Base-by-base conservation (phyloP, 192 early-diverging fungal species). In the Oehlia diaphana region DNA sequence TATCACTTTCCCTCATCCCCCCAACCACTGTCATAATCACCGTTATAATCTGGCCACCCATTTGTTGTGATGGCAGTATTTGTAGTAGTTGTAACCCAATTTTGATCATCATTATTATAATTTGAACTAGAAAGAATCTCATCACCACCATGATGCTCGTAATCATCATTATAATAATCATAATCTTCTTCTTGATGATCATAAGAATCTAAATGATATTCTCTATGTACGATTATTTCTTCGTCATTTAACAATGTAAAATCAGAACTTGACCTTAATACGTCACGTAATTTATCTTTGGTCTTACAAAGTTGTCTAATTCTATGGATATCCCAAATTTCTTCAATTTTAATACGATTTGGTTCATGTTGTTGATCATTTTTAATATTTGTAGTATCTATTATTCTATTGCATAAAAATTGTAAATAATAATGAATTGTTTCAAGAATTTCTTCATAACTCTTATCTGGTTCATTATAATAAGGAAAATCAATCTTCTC, bases 401-500 rank as follows among this genome's bases (percentile, higher is more conserved):
- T 23, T 42, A 58, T 21, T 39, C 74, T 53, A 13, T 81, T 79
- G 35, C 86, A 78, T 9, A 79, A 65, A 26, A 4, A 44, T 42
- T 77, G 83, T 50, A 84, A 83, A 70, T 72, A 78, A 21, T 80
- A 76, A 31, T 83, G 83, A 1, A 92, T 84, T 47, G 81, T 79
- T 16, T 35, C 63, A 21, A 79, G 47, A 16, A 86, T 84, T 39
- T 86, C 85, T 2, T 73, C 72, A 2, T 82, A 74, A 9, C 71
- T 31, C 23, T 87, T 69, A 33, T 82, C 84, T 9, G 88, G 82
- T 19, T 67, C 71, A 14, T 82, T 33, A 76, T 87, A 92, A 26
- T 79, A 79, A 21, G 92, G 92, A 65, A 88, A 92, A 9, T 85
- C 87, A 28, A 90, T 84, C 2, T 80, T 70, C 7, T 88, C 81